phyloP scores from a whole-genome alignment of 345 rosid genomes.

The Alliaria petiolata region DNA sequence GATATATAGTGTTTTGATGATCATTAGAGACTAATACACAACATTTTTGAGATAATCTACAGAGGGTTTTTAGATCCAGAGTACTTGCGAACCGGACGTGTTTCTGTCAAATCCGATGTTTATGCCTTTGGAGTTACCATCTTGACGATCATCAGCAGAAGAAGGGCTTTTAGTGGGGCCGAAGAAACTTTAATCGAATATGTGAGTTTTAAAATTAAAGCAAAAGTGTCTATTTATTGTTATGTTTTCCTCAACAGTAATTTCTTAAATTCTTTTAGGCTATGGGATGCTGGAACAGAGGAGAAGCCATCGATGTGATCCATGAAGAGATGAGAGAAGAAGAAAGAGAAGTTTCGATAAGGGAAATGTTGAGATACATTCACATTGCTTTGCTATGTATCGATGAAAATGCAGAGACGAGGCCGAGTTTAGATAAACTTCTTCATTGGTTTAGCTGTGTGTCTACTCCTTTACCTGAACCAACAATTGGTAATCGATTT shows the following conservation, averaged over 20 bases:
- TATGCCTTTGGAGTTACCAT: slow-evolving; percentile 28
- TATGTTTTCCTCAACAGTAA: not conserved
- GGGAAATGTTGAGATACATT: slow-evolving; percentile 21
- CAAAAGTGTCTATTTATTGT: not conserved
- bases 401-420: slow-evolving; percentile 9
- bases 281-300: slow-evolving; percentile 6
- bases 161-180: not conserved
- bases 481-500: not conserved
- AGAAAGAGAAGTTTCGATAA: slow-evolving; percentile 4
- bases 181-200: not conserved
- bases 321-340: slow-evolving; percentile 11
- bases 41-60: not conserved
- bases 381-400: slow-evolving; percentile 24
- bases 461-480: slow-evolving; percentile 11
- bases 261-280: not conserved
- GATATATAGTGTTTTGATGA: not conserved
- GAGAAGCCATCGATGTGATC: slow-evolving; percentile 18
- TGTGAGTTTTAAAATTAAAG: slow-evolving; percentile 11
- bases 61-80: slow-evolving; percentile 20
- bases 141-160: slow-evolving; percentile 18
- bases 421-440: slow-evolving; percentile 16
- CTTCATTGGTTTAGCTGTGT: slow-evolving; percentile 25
- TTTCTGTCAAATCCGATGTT: slow-evolving; percentile 26
- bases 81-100: not conserved
- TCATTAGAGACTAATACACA: not conserved